Evolutionary conservation across 805 yeast genomes (phyloP), one percentile per base, ranked within the genome.

Genomic region (Pichia gijzeniarum): DNA sequence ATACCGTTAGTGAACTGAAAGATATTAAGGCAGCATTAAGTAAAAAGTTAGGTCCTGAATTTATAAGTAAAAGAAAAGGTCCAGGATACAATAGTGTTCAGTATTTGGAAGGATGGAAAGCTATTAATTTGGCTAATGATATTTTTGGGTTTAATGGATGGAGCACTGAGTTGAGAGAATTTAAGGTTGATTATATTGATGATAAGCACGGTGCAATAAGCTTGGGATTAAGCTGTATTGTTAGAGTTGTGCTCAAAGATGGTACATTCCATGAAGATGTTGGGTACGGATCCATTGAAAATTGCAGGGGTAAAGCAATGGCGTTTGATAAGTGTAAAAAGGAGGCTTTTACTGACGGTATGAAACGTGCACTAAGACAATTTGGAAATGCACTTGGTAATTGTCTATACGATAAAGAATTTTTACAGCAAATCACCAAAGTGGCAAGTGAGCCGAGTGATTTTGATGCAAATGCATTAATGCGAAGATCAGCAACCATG

Each of bases 141-240:
- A 79, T 85, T 3, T 85, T 85, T 70, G 95, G 95, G 0, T 85
- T 82, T 54, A 80, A 84, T 57, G 93, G 93, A 1, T 85, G 95
- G 95, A 71, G 73, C 52, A 79, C 89, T 0, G 91, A 85, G 54
- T 73, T 85, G 5, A 76, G 77, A 48, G 71, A 70, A 36, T 74
- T 80, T 14, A 79, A 74, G 25, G 82, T 85, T 16, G 95, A 85
- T 59, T 85, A 74, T 54, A 67, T 83, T 38, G 95, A 85, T 56
- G 79, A 77, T 31, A 72, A 71, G 35, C 76, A 76, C 33, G 80
- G 80, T 6, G 69, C 76, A 39, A 75, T 69, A 49, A 73, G 79
- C 21, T 68, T 85, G 60, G 93, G 93, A 1, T 66, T 85, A 10
- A 80, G 88, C 1, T 83, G 82, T 7, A 76, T 74, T 20, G 85